These are phyloP conservation scores for Emydomyces testavorans DNA, from an alignment of 2,329 filamentous ascomycete genomes.

Conservation along the genomic window DNA sequence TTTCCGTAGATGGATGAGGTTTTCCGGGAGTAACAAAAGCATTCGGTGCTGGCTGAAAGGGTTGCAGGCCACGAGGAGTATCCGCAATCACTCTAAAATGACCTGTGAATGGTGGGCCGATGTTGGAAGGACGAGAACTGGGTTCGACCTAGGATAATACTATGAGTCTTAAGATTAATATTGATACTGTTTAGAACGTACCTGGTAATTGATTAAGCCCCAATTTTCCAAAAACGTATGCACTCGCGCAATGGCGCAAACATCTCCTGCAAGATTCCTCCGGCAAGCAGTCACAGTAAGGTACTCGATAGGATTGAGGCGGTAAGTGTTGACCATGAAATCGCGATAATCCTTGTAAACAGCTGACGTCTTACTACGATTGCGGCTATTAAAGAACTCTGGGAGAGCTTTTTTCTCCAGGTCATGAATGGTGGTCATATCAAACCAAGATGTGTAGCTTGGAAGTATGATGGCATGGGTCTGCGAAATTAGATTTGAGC, in stretches of 20 bases:
- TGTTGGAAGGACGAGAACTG: constrained; percentile 85
- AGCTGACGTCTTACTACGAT: constrained; percentile 92
- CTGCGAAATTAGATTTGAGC: constrained; percentile 83
- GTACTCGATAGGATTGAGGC: constrained; percentile 89
- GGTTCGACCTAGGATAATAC: constrained; percentile 64
- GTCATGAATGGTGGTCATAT: constrained; percentile 84
- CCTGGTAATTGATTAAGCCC: constrained; percentile 98
- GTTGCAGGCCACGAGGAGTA: constrained; percentile 84
- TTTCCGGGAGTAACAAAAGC: constrained; percentile 53
- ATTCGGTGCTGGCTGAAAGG: constrained; percentile 82
- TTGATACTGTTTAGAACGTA: constrained; percentile 32
- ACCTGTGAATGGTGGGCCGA: constrained; percentile 91
- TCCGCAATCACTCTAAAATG: constrained; percentile 95
- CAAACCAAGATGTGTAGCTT: constrained; percentile 97
- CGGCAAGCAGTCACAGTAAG: constrained; percentile 93
- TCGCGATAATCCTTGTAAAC: constrained; percentile 99
- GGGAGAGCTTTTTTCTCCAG: constrained; percentile 91
- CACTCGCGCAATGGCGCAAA: constrained; percentile 98
- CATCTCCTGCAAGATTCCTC: constrained; percentile 88
- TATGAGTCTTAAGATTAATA: background rate
- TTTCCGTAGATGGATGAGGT: constrained; percentile 57
- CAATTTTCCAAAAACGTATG: constrained; percentile 97
- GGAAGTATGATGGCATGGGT: constrained; percentile 93
- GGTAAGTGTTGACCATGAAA: constrained; percentile 99
- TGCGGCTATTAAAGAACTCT: constrained; percentile 97